Base-by-base conservation (phyloP, 2,329 filamentous ascomycete species). In the Penicillium janthinellum region DNA sequence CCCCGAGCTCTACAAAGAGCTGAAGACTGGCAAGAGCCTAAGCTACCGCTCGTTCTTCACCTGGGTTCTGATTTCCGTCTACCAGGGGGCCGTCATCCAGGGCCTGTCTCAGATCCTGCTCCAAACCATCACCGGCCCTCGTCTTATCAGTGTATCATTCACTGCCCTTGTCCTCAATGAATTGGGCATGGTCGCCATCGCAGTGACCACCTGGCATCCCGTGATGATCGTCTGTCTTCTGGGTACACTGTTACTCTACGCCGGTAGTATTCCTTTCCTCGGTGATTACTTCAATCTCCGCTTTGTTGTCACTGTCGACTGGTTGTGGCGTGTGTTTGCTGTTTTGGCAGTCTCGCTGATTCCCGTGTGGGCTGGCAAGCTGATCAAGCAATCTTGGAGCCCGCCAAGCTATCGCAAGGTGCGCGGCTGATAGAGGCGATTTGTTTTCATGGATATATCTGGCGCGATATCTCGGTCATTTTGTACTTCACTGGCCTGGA, bases 391-490 rank as follows among this genome's bases (percentile, higher is more conserved):
- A 71, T 92, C 88, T 61, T 88, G 96, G 82, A 93, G 90, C 78
- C 95, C 95, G 63, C 93, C 93, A 20, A 96, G 90, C 72, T 98
- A 97, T 79, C 85, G 95, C 71, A 99, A 99, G 81, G 93, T 99
- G 12, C 72, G 77, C 51, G 78, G 77, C 5, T 79, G 62, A 70
- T 48, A 45, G 14, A 28, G 15, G 14, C 15, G 28, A 31, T 48
- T 31, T 17, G 7, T 7, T 42, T 39, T 28, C 45, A 22, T n/a
- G 31, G 12, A 54, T 15, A n/a, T 51, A 51, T 35, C 34, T 37
- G 17, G 20, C 10, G 49, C n/a, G 28, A 28, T 17, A 53, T 60
- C 42, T 57, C 22, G 15, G 25, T n/a, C 14, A n/a, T 59, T 54
- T 45, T 28, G 55, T 39, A 20, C 52, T 54, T 31, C 28, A 7